Evolutionary conservation across 441 rosid species (phyloP).

Genomic region (Pelargonium citronellum): DNA sequence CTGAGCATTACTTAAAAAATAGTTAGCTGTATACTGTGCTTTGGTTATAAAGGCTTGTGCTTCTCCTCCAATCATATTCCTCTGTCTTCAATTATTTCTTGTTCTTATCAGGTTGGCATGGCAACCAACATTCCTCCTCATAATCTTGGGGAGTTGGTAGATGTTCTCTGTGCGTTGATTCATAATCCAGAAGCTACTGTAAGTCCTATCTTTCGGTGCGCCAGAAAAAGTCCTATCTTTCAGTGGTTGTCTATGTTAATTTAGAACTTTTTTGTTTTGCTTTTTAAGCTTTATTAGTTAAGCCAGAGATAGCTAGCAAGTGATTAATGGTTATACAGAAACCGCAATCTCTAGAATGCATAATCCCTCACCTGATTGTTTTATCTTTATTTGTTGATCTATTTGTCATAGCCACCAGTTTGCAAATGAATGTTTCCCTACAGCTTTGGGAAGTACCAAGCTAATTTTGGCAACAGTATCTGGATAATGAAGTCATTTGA

Average conservation of each 20-base stretch:
- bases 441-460: neutral
- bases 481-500: neutral
- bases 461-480: neutral
- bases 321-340: neutral
- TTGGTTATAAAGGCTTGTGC: neutral
- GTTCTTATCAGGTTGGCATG: conserved; percentile 74
- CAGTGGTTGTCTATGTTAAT: neutral
- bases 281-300: neutral
- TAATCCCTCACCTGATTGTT: neutral
- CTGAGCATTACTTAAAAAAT: conserved; percentile 14
- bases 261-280: neutral
- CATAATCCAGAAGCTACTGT: conserved; percentile 89
- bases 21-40: conserved; percentile 6
- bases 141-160: conserved; percentile 92
- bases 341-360: neutral
- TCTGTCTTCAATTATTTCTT: neutral
- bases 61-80: neutral
- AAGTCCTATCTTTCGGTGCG: conserved; percentile 18
- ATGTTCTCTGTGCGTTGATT: conserved; percentile 85
- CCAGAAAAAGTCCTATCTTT: neutral
- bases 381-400: neutral
- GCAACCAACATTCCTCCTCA: conserved; percentile 98
- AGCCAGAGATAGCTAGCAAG: neutral
- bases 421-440: neutral
- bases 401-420: neutral